phyloP scores from a whole-genome alignment of 306 rosid genomes.

The Abrus precatorius region DNA sequence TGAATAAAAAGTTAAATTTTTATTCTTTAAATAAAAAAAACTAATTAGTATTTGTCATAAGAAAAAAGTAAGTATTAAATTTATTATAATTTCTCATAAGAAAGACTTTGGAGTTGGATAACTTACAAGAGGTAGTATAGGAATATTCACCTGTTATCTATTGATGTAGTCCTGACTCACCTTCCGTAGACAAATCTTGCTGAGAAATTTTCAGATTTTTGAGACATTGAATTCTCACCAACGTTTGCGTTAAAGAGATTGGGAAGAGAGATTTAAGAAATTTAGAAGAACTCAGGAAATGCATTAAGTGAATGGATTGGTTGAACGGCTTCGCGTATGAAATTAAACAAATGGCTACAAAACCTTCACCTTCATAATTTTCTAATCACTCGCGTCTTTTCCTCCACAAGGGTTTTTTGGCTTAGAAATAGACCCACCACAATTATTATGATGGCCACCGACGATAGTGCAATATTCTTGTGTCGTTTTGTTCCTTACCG shows the following conservation, averaged over 20 bases:
- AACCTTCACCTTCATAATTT: constrained; percentile 40
- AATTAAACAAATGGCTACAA: constrained; percentile 42
- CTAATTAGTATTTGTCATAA: no score
- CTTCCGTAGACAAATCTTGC: no score
- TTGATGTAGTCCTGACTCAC: no score
- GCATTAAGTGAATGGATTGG: constrained; percentile 42
- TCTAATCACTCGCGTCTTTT: constrained; percentile 39
- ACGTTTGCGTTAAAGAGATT: constrained; percentile 33
- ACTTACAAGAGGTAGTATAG: not conserved
- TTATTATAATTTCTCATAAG: no score
- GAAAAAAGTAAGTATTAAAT: no score
- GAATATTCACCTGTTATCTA: no score
- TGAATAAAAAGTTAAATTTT: no score
- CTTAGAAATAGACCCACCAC: constrained; percentile 40
- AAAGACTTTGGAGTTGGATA: constrained; percentile 6
- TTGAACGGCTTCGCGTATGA: constrained; percentile 40
- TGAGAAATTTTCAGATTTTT: no score
- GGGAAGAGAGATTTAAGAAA: constrained; percentile 30
- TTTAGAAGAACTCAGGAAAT: constrained; percentile 16
- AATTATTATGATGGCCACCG: constrained; percentile 54
- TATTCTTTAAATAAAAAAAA: no score
- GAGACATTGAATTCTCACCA: no score
- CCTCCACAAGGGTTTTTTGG: constrained; percentile 35
- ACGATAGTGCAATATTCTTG: constrained; percentile 51
- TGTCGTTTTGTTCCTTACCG: constrained; percentile 47